Conservation (phyloP, 805 yeast genomes). For the Starmera caribaea region DNA sequence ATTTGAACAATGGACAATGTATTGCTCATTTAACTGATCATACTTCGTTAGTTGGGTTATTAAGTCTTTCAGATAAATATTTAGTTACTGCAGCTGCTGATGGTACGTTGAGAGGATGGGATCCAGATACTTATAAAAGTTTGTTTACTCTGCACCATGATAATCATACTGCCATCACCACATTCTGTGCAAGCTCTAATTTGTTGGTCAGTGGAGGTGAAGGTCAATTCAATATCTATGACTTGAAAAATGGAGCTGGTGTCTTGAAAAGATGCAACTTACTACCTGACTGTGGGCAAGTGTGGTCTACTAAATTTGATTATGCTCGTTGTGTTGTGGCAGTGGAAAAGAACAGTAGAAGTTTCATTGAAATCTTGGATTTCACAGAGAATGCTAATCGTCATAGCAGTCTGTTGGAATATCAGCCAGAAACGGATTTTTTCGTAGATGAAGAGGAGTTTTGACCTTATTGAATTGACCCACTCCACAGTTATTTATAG, state of each 20-base stretch:
- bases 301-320: slow-evolving; percentile 93
- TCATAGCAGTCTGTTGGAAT: too few species aligned
- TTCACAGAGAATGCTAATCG: slow-evolving; percentile 34
- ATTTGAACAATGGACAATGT: slow-evolving; percentile 64
- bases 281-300: slow-evolving; percentile 68
- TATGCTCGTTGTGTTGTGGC: slow-evolving; percentile 84
- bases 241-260: slow-evolving; percentile 54
- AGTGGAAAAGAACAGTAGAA: slow-evolving; percentile 61
- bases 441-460: too few species aligned
- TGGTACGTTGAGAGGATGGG: slow-evolving; percentile 86
- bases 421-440: too few species aligned
- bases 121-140: slow-evolving; percentile 66
- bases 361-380: slow-evolving; percentile 79
- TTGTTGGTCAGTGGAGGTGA: slow-evolving; percentile 85
- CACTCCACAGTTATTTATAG: too few species aligned
- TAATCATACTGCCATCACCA: slow-evolving; percentile 87
- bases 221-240: slow-evolving; percentile 81
- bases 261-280: slow-evolving; percentile 60
- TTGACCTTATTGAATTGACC: too few species aligned
- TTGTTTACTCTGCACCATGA: slow-evolving; percentile 55
- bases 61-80: slow-evolving; percentile 65
- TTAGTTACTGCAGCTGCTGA: slow-evolving; percentile 96
- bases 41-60: slow-evolving; percentile 78
- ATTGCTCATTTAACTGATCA: slow-evolving; percentile 76
- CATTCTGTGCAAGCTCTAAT: slow-evolving; percentile 83